A percentile compares a stretch with the other conserved stretches of the same genome.
These are phyloP conservation scores for Alternaria gaisen DNA, from an alignment of 2,329 filamentous ascomycete species.

Conservation along the genomic window DNA sequence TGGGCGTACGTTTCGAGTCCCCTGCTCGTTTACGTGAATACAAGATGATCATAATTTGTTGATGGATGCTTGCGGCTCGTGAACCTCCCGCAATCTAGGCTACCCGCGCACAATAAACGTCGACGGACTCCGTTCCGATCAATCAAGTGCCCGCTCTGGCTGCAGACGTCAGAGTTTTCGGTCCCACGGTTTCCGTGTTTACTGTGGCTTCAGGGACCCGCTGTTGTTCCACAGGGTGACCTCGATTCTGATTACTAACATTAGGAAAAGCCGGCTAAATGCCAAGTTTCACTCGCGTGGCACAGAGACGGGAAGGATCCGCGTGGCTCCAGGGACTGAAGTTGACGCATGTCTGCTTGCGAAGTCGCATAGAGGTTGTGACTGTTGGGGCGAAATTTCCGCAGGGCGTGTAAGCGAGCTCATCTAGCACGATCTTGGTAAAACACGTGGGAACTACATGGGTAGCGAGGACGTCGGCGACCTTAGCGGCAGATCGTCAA, in stretches of 20 bases:
- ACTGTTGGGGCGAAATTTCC: slow-evolving; percentile 20
- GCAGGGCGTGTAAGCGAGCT: slow-evolving; percentile 9
- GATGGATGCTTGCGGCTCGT: slow-evolving; percentile 1
- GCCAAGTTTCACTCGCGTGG: slow-evolving; percentile 15
- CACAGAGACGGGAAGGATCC: slow-evolving; percentile 18
- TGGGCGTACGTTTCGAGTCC: not conserved
- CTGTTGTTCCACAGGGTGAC: slow-evolving; percentile 4
- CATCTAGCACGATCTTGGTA: slow-evolving; percentile 12
- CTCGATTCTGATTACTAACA: not conserved
- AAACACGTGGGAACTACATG: slow-evolving; percentile 16
- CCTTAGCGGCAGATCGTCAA: slow-evolving; percentile 19
- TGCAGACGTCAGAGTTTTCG: slow-evolving; percentile 9
- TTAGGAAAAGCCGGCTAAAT: not conserved
- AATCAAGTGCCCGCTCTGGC: not conserved
- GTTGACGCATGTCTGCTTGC: not conserved
- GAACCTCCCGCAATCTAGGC: not conserved
- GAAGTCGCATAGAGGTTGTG: slow-evolving; percentile 2
- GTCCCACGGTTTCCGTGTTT: slow-evolving; percentile 1
- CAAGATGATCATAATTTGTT: not conserved
- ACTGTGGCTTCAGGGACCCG: not conserved
- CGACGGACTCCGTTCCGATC: not conserved
- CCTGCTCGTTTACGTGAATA: not conserved
- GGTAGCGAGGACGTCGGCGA: slow-evolving; percentile 18
- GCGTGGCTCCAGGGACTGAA: slow-evolving; percentile 12
- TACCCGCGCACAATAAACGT: not conserved